These are phyloP conservation scores for Gossypium rotundifolium DNA, from an alignment of 345 rosid genomes.

Conservation along the genomic window DNA sequence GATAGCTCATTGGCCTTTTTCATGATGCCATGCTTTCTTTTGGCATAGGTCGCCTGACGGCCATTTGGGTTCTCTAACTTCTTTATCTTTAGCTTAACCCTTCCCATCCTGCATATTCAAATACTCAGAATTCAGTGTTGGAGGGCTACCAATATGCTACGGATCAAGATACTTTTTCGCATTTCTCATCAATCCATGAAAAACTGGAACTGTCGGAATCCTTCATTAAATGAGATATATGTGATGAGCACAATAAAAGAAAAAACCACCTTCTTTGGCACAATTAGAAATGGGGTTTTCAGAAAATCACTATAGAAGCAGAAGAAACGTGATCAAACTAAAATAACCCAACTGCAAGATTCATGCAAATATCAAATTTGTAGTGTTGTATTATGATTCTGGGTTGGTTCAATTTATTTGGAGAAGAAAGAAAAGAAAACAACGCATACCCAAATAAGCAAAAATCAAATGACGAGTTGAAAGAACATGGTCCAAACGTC, in stretches of 20 bases:
- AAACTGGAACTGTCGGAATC: not conserved
- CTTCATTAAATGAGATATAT: not conserved
- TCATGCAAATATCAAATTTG: not conserved
- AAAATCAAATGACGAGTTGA: conserved; percentile 28
- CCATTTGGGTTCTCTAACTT: conserved; percentile 56
- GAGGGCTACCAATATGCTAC: not conserved
- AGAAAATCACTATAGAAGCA: not conserved
- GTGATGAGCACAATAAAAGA: not conserved
- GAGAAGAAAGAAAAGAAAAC: not conserved
- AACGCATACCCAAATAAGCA: conserved; percentile 32
- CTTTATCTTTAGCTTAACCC: conserved; percentile 74
- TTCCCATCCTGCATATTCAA: conserved; percentile 56
- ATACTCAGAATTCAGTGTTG: not conserved
- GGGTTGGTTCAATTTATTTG: not conserved
- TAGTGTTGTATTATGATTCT: not conserved
- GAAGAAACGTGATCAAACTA: not conserved
- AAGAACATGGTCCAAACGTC: conserved; percentile 14
- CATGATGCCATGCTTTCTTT: conserved; percentile 67
- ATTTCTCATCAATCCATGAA: not conserved
- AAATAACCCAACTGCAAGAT: not conserved
- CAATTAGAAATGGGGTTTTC: not conserved
- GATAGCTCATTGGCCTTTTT: conserved; percentile 78
- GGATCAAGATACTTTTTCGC: not conserved
- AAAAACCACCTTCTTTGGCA: not conserved
- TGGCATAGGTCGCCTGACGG: conserved; percentile 64